Evolutionary conservation across 148 eudicot species (phyloP).

Genomic region (Beta vulgaris): DNA sequence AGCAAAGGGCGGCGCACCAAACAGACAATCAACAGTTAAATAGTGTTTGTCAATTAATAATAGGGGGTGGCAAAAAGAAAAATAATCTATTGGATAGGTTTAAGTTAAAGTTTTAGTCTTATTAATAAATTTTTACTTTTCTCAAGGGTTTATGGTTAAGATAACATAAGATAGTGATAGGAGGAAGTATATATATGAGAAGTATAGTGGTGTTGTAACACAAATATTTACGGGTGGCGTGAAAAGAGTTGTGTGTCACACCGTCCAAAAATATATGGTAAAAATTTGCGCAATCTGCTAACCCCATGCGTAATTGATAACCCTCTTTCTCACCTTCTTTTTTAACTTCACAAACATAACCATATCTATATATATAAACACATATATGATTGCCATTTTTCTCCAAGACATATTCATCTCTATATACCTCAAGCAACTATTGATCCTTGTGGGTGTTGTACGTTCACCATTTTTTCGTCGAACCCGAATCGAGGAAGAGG

Average conservation of each 20-base stretch:
- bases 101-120: background rate
- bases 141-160: background rate
- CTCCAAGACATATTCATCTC: background rate
- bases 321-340: background rate
- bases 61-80: background rate
- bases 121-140: background rate
- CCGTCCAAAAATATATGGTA: slow-evolving; percentile 59
- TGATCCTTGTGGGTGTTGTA: background rate
- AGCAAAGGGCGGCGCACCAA: slow-evolving; percentile 71
- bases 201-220: slow-evolving; percentile 5
- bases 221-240: slow-evolving; percentile 51
- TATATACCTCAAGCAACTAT: background rate
- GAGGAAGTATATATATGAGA: background rate
- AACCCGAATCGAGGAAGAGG: background rate
- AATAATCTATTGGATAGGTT: slow-evolving; percentile 2
- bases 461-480: background rate
- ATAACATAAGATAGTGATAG: slow-evolving; percentile 16
- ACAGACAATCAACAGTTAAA: slow-evolving; percentile 36
- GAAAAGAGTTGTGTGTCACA: slow-evolving; percentile 46
- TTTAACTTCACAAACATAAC: slow-evolving; percentile 11
- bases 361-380: background rate
- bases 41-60: background rate
- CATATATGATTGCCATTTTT: slow-evolving; percentile 16
- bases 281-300: slow-evolving; percentile 37
- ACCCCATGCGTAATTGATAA: slow-evolving; percentile 70